Base-by-base conservation (phyloP, 1,284 basidiomycete species). In the Clitocybe nebularis region DNA sequence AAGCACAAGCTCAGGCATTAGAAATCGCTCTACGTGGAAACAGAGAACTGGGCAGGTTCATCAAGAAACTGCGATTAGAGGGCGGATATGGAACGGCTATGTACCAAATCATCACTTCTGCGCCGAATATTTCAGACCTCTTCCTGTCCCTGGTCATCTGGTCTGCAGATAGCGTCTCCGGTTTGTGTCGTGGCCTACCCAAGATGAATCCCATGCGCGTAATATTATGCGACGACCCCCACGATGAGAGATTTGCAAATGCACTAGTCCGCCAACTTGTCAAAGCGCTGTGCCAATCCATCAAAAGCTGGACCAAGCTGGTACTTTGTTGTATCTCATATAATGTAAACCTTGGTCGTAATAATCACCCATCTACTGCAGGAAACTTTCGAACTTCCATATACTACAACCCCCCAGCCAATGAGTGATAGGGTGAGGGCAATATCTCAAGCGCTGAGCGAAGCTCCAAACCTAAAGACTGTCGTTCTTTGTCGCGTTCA, bases 31-130 rank as follows among this genome's bases (percentile, higher is more conserved):
- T 62, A 8, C 38, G 41, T 8, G 28, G 25, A 11, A 51, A 54
- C 25, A 30, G 28, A 6, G 13, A 40, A 7, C 43, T 61, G 8
- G 56, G 55, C 8, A 19, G 24, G 3, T 55, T 54, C 29, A 52
- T 61, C 32, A 51, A 49, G 43, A 58, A 56, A 35, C 38, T 61
- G 24, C 53, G 59, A 21, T 39, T 60, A 13, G 61, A 62, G 43
- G 55, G 59, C 13, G 53, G 54, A 3, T 58, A 52, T 25, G 53
- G 54, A 13, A 10, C 24, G 2, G 40, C 46, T 4, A 40, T 60
- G 36, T 30, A 48, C 8, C 36, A 47, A 24, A 47, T 61, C 20
- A 29, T 57, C 7, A 32, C 37, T 4, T 10, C 33, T 6, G 26
- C 49, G 3, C 45, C 52, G 1, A 50, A 54, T n/a, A 45, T 58